Percentiles rank a stretch among this genome's conserved stretches.
phyloP scores from a whole-genome alignment of 23 red algal genomes.

The Gracilaria domingensis region DNA sequence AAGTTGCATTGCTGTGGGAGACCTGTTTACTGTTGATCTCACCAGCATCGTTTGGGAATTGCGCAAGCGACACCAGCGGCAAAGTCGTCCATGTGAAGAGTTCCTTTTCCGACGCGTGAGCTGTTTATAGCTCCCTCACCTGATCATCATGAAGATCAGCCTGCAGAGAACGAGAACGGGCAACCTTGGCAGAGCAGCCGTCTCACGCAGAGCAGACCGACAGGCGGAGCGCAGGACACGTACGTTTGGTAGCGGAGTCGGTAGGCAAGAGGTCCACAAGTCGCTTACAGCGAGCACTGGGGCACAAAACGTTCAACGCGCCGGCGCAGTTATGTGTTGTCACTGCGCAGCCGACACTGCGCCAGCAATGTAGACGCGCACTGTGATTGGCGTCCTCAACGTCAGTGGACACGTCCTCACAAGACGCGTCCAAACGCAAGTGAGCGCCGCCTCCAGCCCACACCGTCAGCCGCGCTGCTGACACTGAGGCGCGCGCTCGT shows the following conservation, averaged over 20 bases:
- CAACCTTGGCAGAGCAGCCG: too few relatives aligned
- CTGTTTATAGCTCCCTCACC: too few relatives aligned
- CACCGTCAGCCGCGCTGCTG: not conserved
- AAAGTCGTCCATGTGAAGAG: too few relatives aligned
- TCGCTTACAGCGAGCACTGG: not conserved
- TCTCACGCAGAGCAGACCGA: too few relatives aligned
- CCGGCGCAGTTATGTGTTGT: not conserved
- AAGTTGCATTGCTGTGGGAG: constrained; percentile 10
- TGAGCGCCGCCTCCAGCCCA: not conserved
- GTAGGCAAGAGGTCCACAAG: not conserved
- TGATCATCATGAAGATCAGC: too few relatives aligned
- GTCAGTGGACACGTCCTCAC: constrained; percentile 9
- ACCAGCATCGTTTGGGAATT: constrained; percentile 10
- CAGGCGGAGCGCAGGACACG: too few relatives aligned
- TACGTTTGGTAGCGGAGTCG: not conserved
- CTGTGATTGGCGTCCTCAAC: not conserved
- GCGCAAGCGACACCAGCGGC: too few relatives aligned
- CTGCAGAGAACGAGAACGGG: too few relatives aligned
- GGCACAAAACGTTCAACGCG: constrained; percentile 21
- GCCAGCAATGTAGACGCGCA: not conserved
- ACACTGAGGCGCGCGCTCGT: not conserved
- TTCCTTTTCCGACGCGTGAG: too few relatives aligned
- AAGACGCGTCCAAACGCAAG: not conserved
- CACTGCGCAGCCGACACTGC: not conserved
- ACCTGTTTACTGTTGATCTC: not conserved